Percentiles rank a stretch among this genome's conserved stretches.
Evolutionary conservation across 2,329 filamentous ascomycete genomes (phyloP).

Genomic region (Stylonectria norvegica): DNA sequence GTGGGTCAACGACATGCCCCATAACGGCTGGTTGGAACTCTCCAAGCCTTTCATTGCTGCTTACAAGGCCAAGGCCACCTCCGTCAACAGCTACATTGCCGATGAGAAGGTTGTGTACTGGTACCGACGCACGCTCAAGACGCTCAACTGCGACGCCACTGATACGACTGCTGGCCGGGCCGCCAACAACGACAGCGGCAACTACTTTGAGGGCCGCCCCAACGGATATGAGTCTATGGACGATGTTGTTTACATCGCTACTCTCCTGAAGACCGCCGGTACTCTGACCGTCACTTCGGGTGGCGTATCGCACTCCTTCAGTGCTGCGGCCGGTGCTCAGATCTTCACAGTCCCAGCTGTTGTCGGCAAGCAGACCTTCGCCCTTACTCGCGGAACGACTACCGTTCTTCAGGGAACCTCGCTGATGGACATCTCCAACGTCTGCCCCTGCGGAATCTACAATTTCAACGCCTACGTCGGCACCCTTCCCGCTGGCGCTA

Average conservation of each 20-base stretch:
- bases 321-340: conserved; percentile 26
- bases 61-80: conserved; percentile 44
- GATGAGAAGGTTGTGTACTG: conserved; percentile 53
- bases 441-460: conserved; percentile 51
- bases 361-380: conserved; percentile 41
- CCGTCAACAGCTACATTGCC: conserved; percentile 40
- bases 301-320: conserved; percentile 36
- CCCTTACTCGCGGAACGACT: conserved; percentile 38
- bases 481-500: conserved; percentile 38
- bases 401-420: conserved; percentile 45
- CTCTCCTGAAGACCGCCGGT: conserved; percentile 44
- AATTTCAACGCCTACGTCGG: conserved; percentile 57
- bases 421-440: conserved; percentile 46
- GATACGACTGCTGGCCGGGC: conserved; percentile 44
- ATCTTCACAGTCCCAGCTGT: conserved; percentile 44
- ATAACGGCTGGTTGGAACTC: conserved; percentile 52
- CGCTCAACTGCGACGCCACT: conserved; percentile 47
- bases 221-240: conserved; percentile 48
- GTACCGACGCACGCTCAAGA: conserved; percentile 49
- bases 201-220: conserved; percentile 51
- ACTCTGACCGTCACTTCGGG: conserved; percentile 46
- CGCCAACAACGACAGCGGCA: conserved; percentile 44
- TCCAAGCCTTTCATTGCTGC: conserved; percentile 52
- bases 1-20: conserved; percentile 48
- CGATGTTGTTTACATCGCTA: conserved; percentile 51